A percentile compares a stretch with the other conserved stretches of the same genome.
phyloP scores from a whole-genome alignment of 352 stramenopile species.

The Phytophthora syringae region DNA sequence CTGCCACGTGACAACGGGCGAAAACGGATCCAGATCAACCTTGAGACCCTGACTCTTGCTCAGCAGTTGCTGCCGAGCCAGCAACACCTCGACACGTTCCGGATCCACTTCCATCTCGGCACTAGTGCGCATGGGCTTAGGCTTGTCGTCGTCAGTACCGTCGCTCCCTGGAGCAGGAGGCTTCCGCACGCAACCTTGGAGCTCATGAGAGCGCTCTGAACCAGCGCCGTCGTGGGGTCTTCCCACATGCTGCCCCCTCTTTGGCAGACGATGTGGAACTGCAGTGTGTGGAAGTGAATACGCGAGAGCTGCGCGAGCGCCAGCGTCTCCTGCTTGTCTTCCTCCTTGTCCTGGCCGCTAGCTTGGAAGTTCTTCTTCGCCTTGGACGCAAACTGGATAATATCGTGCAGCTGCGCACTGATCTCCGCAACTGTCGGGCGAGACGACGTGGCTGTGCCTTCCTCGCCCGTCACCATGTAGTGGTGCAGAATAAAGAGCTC shows the following conservation, averaged over 20 bases:
- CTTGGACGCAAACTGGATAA: slow-evolving; percentile 65
- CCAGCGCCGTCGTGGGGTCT: slow-evolving; percentile 69
- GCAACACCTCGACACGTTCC: slow-evolving; percentile 71
- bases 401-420: slow-evolving; percentile 70
- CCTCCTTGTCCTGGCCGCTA: slow-evolving; percentile 17
- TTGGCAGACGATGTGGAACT: slow-evolving; percentile 90
- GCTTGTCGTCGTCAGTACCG: slow-evolving; percentile 16
- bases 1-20: slow-evolving; percentile 69
- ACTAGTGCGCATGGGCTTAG: slow-evolving; percentile 53
- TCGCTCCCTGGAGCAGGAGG: slow-evolving; percentile 40
- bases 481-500: slow-evolving; percentile 86
- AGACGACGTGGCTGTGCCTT: slow-evolving; percentile 77
- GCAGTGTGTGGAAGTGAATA: slow-evolving; percentile 88
- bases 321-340: slow-evolving; percentile 35
- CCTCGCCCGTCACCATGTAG: slow-evolving; percentile 77
- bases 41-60: slow-evolving; percentile 61
- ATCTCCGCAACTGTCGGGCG: slow-evolving; percentile 78
- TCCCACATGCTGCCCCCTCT: slow-evolving; percentile 65
- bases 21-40: slow-evolving; percentile 72
- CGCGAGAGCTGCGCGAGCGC: slow-evolving; percentile 72
- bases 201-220: slow-evolving; percentile 84
- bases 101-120: slow-evolving; percentile 76
- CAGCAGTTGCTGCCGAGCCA: slow-evolving; percentile 60
- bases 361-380: slow-evolving; percentile 53
- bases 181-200: slow-evolving; percentile 81